Evolutionary conservation across 768 basidiomycete genomes (phyloP).

Genomic region (Russula virescens): DNA sequence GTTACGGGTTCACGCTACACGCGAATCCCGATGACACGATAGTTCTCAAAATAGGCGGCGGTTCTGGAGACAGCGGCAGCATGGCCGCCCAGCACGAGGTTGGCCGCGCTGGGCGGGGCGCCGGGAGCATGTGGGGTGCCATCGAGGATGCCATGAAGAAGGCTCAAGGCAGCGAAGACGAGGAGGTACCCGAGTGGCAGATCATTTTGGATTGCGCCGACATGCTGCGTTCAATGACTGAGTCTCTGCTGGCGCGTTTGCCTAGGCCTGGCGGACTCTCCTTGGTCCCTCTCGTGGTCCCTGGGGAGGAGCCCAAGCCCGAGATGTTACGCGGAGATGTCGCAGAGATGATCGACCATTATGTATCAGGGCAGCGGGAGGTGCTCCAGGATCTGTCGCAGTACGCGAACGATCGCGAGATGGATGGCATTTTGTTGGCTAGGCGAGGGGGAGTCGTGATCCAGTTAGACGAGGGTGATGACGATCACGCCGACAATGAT

Average conservation of each 20-base stretch:
- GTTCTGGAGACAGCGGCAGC: slow-evolving; percentile 13
- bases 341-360: slow-evolving; percentile 56
- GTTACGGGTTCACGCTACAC: slow-evolving; percentile 82
- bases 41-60: slow-evolving; percentile 66
- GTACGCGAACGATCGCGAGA: slow-evolving; percentile 45
- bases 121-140: slow-evolving; percentile 56
- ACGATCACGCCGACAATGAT: no score
- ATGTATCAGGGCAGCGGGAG: slow-evolving; percentile 41
- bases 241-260: slow-evolving; percentile 44
- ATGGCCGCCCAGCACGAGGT: slow-evolving; percentile 50
- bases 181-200: slow-evolving; percentile 36
- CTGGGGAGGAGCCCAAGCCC: not conserved
- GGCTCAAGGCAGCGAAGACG: slow-evolving; percentile 20
- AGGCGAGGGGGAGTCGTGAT: slow-evolving; percentile 49
- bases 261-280: slow-evolving; percentile 36
- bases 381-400: slow-evolving; percentile 39
- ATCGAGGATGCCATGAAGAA: slow-evolving; percentile 36
- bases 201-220: slow-evolving; percentile 64
- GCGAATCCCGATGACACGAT: slow-evolving; percentile 85
- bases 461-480: slow-evolving; percentile 37
- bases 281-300: not conserved
- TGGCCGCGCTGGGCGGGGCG: slow-evolving; percentile 49
- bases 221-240: slow-evolving; percentile 62
- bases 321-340: slow-evolving; percentile 48
- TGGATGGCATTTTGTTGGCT: slow-evolving; percentile 42